Conservation (phyloP, 306 rosid genomes). For the Elaeagnus macrophylla region DNA sequence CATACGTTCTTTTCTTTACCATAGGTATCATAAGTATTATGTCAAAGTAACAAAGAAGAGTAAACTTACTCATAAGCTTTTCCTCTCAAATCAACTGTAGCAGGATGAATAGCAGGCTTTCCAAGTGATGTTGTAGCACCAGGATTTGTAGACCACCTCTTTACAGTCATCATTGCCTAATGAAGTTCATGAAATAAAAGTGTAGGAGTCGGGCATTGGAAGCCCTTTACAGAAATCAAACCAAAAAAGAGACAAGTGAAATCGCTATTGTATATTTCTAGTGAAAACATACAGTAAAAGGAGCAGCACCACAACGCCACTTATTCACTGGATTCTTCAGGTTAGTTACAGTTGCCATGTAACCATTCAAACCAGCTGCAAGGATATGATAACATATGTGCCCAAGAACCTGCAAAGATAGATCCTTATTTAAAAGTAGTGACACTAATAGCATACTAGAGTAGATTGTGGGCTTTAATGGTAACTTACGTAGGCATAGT, state of each 20-base stretch:
- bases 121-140: conserved; percentile 58
- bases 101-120: conserved; percentile 95
- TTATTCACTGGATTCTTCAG: conserved; percentile 74
- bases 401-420: conserved; percentile 71
- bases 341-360: conserved; percentile 88
- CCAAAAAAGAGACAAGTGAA: not conserved
- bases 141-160: conserved; percentile 86
- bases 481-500: conserved; percentile 80
- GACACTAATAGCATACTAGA: conserved; percentile 1
- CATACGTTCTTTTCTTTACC: no score
- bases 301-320: conserved; percentile 95
- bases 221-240: conserved; percentile 2
- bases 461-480: conserved; percentile 11
- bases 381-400: conserved; percentile 85
- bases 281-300: conserved; percentile 50
- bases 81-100: conserved; percentile 91
- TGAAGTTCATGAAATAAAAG: conserved; percentile 13
- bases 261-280: not conserved
- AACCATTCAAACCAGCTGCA: conserved; percentile 89
- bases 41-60: not conserved
- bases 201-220: conserved; percentile 5
- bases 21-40: no score
- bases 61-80: conserved; percentile 82
- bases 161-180: conserved; percentile 94
- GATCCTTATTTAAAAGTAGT: conserved; percentile 10